Evolutionary conservation across 179 eudicot species (phyloP), one percentile per base, ranked within the genome.

Genomic region (Monotropa hypopitys): DNA sequence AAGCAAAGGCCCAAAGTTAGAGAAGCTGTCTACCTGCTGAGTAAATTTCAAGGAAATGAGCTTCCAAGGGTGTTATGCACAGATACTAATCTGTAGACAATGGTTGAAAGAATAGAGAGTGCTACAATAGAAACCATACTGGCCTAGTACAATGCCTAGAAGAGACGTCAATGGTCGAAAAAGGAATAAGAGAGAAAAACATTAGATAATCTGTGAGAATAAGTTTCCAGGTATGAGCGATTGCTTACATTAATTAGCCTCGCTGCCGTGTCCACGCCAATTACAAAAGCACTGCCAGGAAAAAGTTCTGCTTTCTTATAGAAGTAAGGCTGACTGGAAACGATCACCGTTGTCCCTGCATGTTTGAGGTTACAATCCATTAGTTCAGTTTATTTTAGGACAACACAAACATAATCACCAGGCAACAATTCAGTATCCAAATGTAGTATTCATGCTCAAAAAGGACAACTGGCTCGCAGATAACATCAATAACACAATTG

Each of bases 221-320:
- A 10, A 6, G 32, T 6, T 4, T 33, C 15, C 7, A n/a, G 49
- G 2, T 30, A 43, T 10, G 43, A 33, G 42, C 11, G 35, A 54
- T 67, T 56, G 30, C 90, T 84, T 91, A 93, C 98, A 88, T 95
- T 82, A 46, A 93, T 78, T 79, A 95, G 96, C 89, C 99, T 93
- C 67, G 82, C 90, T 45, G 88, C 97, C 35, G 98, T 95, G 78
- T 91, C 98, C 23, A 87, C 96, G 61, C 99, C 99, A 73, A 95
- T 87, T 15, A 95, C 99, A 76, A 93, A 95, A 75, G 96, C 95
- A 80, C 98, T 95, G 70, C 98, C 99, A 32, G 98, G 99, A 70
- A 95, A 90, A 80, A 90, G 90, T 70, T 91, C 96, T 33, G 99
- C 98, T 88, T 95, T 95, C 89, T 89, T 95, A 81, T 95, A 91